Evolutionary conservation across 129 eudicot species (phyloP), one percentile per base, ranked within the genome.

Genomic region (Erigeron canadensis): DNA sequence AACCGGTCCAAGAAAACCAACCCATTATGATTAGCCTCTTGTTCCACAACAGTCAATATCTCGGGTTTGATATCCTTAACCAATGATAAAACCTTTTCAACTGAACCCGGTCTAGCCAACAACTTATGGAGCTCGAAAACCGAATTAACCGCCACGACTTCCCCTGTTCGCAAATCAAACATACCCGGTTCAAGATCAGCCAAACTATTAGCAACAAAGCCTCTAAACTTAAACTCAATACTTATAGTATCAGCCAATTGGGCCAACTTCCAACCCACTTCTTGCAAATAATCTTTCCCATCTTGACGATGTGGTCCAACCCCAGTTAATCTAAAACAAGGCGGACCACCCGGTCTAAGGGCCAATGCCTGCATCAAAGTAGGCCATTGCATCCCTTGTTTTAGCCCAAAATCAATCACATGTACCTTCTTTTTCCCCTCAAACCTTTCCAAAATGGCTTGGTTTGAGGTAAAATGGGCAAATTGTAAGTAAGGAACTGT

Each of bases 381-480:
- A 19, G 97, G 97, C 97, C 97, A 91, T 61, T 91, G 97, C 88
- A 84, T 84, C 19, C 97, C 97, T 43, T 91, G 96, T 8, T 91
- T 91, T 82, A 91, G 81, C 21, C 98, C 76, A 54, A 89, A 92
- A 86, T 92, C 98, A 46, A 92, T 85, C 5, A 92, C 91, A 54
- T 92, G 98, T 7, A 92, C 96, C 5, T 64, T 70, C 1, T 73
- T 77, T n/a, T 84, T 80, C 1, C 82, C 88, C 0, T 80, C 84
- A 37, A 92, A 89, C 0, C 96, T 88, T 80, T 92, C 98, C 4
- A 92, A 59, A 19, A 92, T 87, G 7, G 98, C 95, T 70, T 92
- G 98, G 72, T 92, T 92, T 4, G 98, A 95, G 0, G 98, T 92
- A 44, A 92, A 92, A 61, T 92, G 98, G 0, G 98, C 98, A 58